A percentile compares a stretch with the other conserved stretches of the same genome.
phyloP scores from a whole-genome alignment of 805 yeast genomes.

The Cyberlindnera euphorbiae region DNA sequence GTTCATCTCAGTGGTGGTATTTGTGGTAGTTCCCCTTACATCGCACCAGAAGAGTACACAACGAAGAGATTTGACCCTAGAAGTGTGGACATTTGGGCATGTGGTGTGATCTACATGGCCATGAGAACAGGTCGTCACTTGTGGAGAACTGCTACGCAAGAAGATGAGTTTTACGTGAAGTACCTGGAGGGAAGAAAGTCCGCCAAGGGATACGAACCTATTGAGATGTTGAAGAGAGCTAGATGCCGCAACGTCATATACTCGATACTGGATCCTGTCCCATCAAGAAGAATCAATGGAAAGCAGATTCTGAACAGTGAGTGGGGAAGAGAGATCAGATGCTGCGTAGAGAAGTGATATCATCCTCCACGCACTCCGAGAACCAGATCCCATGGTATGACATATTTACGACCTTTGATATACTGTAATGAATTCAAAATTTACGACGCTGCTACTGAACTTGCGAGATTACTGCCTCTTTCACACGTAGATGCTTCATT shows the following conservation, averaged over 20 bases:
- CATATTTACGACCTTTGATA: no score
- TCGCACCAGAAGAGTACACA: conserved; percentile 81
- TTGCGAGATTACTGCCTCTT: no score
- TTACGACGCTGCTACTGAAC: no score
- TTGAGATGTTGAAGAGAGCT: conserved; percentile 78
- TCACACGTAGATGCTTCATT: no score
- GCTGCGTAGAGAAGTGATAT: conserved; percentile 18
- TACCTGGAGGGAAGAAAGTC: conserved; percentile 77
- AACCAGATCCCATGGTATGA: no score
- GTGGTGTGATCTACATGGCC: conserved; percentile 90
- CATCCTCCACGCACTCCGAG: background rate
- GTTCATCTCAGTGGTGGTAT: conserved; percentile 70
- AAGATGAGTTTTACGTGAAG: conserved; percentile 74
- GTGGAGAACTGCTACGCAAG: conserved; percentile 79
- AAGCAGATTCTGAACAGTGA: conserved; percentile 86
- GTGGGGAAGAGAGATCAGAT: conserved; percentile 84
- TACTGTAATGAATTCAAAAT: no score
- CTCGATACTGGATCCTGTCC: conserved; percentile 88
- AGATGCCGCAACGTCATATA: conserved; percentile 91
- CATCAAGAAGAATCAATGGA: conserved; percentile 81
- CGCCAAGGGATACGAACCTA: conserved; percentile 86
- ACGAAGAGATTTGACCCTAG: conserved; percentile 72
- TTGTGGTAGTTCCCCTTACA: conserved; percentile 84
- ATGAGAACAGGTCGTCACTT: conserved; percentile 92
- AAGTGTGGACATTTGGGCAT: conserved; percentile 84